Percentiles rank a stretch among this genome's conserved stretches.
phyloP scores from a whole-genome alignment of 1,284 basidiomycete species.

The Cryptococcus amylolentus region DNA sequence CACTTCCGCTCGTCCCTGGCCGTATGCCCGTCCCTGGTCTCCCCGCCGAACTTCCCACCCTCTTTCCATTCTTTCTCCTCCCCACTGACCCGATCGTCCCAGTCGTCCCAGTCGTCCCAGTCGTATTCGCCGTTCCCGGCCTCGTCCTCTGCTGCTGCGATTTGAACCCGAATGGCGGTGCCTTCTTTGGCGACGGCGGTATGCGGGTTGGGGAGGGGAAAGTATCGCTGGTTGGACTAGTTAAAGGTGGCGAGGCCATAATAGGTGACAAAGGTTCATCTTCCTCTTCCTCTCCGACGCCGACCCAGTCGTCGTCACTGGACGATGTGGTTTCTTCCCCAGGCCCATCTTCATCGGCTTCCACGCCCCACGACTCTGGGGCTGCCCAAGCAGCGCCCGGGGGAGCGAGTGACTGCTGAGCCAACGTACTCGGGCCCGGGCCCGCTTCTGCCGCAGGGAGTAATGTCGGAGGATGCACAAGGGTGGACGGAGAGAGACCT shows the following conservation, averaged over 20 bases:
- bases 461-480: not conserved
- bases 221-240: not conserved
- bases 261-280: not conserved
- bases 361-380: conserved; percentile 57
- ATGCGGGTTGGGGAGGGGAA: conserved; percentile 1
- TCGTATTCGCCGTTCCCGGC: conserved; percentile 3
- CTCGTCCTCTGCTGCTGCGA: conserved; percentile 11
- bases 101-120: conserved; percentile 23
- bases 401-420: not conserved
- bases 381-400: conserved; percentile 51
- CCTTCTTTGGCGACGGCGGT: conserved; percentile 10
- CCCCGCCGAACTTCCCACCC: conserved; percentile 14
- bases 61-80: conserved; percentile 20
- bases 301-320: conserved; percentile 37
- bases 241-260: not conserved
- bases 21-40: conserved; percentile 24
- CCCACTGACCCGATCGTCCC: conserved; percentile 20
- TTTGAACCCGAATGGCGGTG: conserved; percentile 41
- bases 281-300: conserved; percentile 15
- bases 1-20: conserved; percentile 24
- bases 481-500: not conserved
- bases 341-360: conserved; percentile 47
- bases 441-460: conserved; percentile 5
- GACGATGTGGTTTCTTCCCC: conserved; percentile 23
- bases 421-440: not conserved